Evolutionary conservation across 2,329 filamentous ascomycete genomes (phyloP), one percentile per base, ranked within the genome.

Genomic region (Pseudogymnoascus sp.): DNA sequence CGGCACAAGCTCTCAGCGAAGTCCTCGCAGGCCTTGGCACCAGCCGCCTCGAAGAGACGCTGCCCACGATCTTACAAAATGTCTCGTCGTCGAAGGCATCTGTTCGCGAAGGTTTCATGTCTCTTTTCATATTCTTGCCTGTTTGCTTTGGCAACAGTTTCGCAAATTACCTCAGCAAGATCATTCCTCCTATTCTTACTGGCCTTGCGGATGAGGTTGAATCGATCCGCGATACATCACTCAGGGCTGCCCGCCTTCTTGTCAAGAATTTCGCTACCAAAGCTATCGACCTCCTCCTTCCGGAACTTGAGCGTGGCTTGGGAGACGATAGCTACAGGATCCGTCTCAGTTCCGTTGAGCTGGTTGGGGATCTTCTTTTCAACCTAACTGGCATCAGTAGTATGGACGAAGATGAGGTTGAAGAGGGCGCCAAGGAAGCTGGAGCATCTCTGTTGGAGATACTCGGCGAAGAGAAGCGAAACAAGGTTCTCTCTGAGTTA

Each of bases 111-210:
- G 94, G 94, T 48, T 99, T 99, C 77, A 99, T 99, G 94, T 96
- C 94, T 6, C 82, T 99, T 38, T 99, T 99, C 75, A 97, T 99
- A 66, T 99, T 96, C 82, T 84, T 99, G 76, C 94, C 94, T 10
- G 94, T 96, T 59, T 99, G 94, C 76, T 99, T 99, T 69, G 94
- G 94, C 69, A 99, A 99, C 80, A 95, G 92, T 73, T 99, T 99
- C 70, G 88, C 94, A 67, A 91, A 90, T 71, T 99, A 99, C 70
- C 86, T 99, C 63, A 90, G 86, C 74, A 91, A 86, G 71, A 96
- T 99, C 68, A 96, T 99, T 67, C 95, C 94, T 15, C 89, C 94
- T 18, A 97, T 99, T 68, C 80, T 99, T 64, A 85, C 90, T 65
- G 95, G 95, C 68, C 80, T 99, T 72, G 95, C 94, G 33, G 94